A percentile compares a stretch with the other conserved stretches of the same genome.
phyloP scores from a whole-genome alignment of 1,284 basidiomycete genomes.

The Cryptococcus sp. region DNA sequence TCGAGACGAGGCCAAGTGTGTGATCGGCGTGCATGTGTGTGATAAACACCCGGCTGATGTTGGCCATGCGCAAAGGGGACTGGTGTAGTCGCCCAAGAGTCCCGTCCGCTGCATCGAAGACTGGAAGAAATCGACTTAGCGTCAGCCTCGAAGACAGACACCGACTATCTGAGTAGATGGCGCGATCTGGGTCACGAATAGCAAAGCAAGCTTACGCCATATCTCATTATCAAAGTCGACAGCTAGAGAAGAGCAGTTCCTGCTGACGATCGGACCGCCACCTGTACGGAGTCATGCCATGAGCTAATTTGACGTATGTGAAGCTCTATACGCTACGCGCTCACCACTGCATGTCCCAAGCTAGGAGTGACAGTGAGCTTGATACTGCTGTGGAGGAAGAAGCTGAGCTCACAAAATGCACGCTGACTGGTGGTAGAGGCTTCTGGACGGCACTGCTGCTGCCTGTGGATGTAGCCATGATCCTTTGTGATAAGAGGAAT shows the following conservation, averaged over 20 bases:
- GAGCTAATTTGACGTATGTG: neutral
- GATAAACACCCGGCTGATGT: slow-evolving; percentile 73
- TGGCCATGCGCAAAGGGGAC: slow-evolving; percentile 62
- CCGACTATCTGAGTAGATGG: neutral
- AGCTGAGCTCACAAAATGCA: slow-evolving; percentile 41
- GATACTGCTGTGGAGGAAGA: neutral
- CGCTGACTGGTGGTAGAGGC: slow-evolving; percentile 34
- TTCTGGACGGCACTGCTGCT: slow-evolving; percentile 8
- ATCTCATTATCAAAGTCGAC: slow-evolving; percentile 52
- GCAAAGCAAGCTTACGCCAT: slow-evolving; percentile 43
- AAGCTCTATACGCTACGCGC: neutral
- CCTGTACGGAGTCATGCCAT: slow-evolving; percentile 26
- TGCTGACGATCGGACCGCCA: slow-evolving; percentile 48
- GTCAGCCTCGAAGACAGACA: neutral
- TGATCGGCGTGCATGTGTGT: slow-evolving; percentile 92
- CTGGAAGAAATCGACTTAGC: slow-evolving; percentile 35
- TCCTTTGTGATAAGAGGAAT: neutral
- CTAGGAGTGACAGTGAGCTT: slow-evolving; percentile 19
- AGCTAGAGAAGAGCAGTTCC: slow-evolving; percentile 52
- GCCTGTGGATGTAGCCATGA: neutral
- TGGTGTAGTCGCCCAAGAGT: slow-evolving; percentile 76
- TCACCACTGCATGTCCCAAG: slow-evolving; percentile 52
- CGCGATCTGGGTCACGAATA: neutral
- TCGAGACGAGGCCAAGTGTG: slow-evolving; percentile 72
- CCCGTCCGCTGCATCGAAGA: slow-evolving; percentile 86